phyloP scores from a whole-genome alignment of 1,284 basidiomycete genomes.

The Malassezia arunalokei region DNA sequence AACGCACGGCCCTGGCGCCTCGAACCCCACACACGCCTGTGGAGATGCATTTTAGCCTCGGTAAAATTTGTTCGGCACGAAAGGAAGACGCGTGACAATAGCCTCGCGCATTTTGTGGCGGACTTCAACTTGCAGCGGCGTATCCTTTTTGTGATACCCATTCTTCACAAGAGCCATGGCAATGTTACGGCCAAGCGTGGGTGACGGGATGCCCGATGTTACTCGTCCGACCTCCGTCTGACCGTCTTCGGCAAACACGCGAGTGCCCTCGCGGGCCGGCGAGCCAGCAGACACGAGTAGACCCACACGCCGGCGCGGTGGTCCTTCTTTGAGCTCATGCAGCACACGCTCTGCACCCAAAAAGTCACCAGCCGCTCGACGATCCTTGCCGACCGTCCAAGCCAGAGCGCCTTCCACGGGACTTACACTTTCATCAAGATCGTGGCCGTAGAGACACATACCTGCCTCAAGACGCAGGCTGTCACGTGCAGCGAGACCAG shows the following conservation, averaged over 20 bases:
- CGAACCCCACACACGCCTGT: no score
- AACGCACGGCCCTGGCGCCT: no score
- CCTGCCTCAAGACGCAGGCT: conserved; percentile 87
- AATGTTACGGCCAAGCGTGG: conserved; percentile 77
- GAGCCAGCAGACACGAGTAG: conserved; percentile 61
- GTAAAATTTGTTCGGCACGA: conserved; percentile 52
- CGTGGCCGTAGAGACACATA: conserved; percentile 94
- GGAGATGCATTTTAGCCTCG: conserved; percentile 18
- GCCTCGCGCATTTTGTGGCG: conserved; percentile 62
- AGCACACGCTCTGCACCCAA: conserved; percentile 71
- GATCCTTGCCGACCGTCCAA: conserved; percentile 87
- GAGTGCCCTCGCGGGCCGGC: conserved; percentile 76
- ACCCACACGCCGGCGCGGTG: conserved; percentile 68
- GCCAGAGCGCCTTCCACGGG: conserved; percentile 74
- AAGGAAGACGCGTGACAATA: conserved; percentile 63
- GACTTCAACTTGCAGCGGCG: conserved; percentile 64
- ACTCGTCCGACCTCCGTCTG: conserved; percentile 51
- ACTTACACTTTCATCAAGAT: conserved; percentile 71
- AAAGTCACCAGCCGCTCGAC: conserved; percentile 59
- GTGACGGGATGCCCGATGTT: conserved; percentile 91
- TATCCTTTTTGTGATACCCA: conserved; percentile 83
- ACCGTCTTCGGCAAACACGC: conserved; percentile 59
- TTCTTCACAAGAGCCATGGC: conserved; percentile 78
- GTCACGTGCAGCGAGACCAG: conserved; percentile 84
- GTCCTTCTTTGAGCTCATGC: conserved; percentile 63